phyloP scores from a whole-genome alignment of 1,284 basidiomycete genomes.

The Sphagnurus paluster region DNA sequence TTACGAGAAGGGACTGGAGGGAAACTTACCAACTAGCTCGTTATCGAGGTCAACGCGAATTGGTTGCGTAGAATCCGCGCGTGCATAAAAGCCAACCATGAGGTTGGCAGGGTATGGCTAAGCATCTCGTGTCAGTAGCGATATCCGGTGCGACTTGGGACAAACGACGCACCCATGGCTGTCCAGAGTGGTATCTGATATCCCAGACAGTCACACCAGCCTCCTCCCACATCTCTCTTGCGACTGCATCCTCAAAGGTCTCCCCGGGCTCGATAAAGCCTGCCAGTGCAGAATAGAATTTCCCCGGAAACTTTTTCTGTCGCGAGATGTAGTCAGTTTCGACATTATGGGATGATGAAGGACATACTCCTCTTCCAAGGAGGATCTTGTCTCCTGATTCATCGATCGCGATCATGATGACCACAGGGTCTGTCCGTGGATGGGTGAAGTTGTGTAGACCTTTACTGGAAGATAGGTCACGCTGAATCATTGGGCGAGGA shows the following conservation, averaged over 20 bases:
- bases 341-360: neutral
- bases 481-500: neutral
- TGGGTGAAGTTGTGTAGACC: conserved; percentile 90
- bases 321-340: conserved; percentile 1
- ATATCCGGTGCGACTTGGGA: neutral
- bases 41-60: conserved; percentile 92
- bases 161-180: conserved; percentile 67
- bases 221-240: conserved; percentile 94
- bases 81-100: conserved; percentile 90
- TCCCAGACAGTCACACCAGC: conserved; percentile 86
- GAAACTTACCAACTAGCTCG: conserved; percentile 80
- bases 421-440: conserved; percentile 86
- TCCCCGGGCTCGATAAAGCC: conserved; percentile 96
- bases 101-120: conserved; percentile 88
- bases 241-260: conserved; percentile 92
- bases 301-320: conserved; percentile 67
- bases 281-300: conserved; percentile 85
- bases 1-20: conserved; percentile 1
- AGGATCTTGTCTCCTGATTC: conserved; percentile 80
- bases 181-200: conserved; percentile 84
- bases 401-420: conserved; percentile 89
- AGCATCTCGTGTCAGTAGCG: conserved; percentile 3
- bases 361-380: conserved; percentile 80
- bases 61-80: conserved; percentile 68
- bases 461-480: conserved; percentile 43